Conservation (phyloP, 1,139 yeast species). For the Chernovozyma sophiae-reginae region DNA sequence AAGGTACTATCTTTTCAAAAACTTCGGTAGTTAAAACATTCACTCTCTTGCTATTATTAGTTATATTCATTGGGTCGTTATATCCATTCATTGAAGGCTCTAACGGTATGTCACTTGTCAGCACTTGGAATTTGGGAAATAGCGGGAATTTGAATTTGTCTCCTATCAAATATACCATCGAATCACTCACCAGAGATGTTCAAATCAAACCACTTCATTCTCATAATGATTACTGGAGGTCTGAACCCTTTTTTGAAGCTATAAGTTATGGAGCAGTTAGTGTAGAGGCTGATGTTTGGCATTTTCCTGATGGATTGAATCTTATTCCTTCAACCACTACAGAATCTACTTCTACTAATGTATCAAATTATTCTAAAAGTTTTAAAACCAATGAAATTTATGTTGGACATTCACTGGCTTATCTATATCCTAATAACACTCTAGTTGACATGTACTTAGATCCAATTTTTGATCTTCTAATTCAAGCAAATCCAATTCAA, state of each 20-base stretch:
- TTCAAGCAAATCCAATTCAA: constrained; percentile 37
- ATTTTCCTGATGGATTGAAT: constrained; percentile 23
- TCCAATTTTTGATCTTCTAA: constrained; percentile 47
- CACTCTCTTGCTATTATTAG: neutral
- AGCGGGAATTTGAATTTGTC: neutral
- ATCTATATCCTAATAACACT: constrained; percentile 41
- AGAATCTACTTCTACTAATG: constrained; percentile 15
- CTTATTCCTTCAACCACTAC: constrained; percentile 22
- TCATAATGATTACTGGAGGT: constrained; percentile 76
- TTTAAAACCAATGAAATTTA: constrained; percentile 41
- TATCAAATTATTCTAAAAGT: constrained; percentile 5
- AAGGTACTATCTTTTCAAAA: neutral
- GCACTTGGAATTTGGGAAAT: neutral
- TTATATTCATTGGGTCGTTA: neutral
- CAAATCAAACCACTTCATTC: constrained; percentile 55
- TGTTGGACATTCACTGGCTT: constrained; percentile 61
- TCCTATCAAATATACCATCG: constrained; percentile 12
- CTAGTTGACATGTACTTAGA: constrained; percentile 50
- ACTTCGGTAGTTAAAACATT: neutral
- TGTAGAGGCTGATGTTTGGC: constrained; percentile 74
- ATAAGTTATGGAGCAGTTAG: constrained; percentile 55
- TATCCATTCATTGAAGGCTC: neutral
- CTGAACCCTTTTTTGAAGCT: constrained; percentile 59
- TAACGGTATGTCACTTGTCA: neutral
- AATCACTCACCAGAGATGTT: constrained; percentile 46